A percentile compares a stretch with the other conserved stretches of the same genome.
Conservation (phyloP, 2,329 filamentous ascomycete genomes). For the Alternaria panax region DNA sequence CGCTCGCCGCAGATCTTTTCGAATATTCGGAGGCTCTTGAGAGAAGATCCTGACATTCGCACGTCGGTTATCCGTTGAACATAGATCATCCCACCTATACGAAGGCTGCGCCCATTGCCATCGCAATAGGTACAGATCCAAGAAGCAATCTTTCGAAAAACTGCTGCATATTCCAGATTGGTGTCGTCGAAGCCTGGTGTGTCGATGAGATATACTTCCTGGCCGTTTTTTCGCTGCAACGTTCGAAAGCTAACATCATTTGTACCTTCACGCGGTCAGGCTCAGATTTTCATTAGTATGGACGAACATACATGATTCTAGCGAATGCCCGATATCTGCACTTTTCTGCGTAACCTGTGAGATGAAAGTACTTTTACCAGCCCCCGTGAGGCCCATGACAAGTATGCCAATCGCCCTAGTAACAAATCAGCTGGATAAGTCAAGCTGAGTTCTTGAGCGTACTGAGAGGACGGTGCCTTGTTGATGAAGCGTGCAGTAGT, state of each 20-base stretch:
- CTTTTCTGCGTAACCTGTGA: conserved; percentile 10
- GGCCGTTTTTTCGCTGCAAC: background rate
- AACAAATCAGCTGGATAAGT: background rate
- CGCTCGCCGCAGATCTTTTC: conserved; percentile 54
- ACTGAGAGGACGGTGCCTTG: background rate
- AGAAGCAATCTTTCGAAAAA: conserved; percentile 52
- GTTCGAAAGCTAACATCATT: conserved; percentile 6
- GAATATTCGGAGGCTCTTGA: conserved; percentile 56
- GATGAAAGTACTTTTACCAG: conserved; percentile 53
- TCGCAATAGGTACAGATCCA: conserved; percentile 49
- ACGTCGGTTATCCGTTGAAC: conserved; percentile 55
- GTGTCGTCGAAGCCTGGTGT: conserved; percentile 61
- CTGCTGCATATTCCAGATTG: conserved; percentile 51
- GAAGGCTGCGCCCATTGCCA: conserved; percentile 27
- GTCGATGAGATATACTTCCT: conserved; percentile 48
- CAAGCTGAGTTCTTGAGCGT: background rate
- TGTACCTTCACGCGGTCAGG: conserved; percentile 12
- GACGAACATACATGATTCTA: conserved; percentile 24
- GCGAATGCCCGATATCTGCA: conserved; percentile 39
- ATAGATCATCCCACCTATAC: conserved; percentile 54
- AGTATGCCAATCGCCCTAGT: conserved; percentile 35
- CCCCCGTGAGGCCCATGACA: conserved; percentile 54
- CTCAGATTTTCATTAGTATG: background rate
- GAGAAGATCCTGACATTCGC: conserved; percentile 51
- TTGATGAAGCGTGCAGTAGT: background rate